These are phyloP conservation scores for Phytophthora pini DNA, from an alignment of 352 stramenopile species.

Conservation along the genomic window DNA sequence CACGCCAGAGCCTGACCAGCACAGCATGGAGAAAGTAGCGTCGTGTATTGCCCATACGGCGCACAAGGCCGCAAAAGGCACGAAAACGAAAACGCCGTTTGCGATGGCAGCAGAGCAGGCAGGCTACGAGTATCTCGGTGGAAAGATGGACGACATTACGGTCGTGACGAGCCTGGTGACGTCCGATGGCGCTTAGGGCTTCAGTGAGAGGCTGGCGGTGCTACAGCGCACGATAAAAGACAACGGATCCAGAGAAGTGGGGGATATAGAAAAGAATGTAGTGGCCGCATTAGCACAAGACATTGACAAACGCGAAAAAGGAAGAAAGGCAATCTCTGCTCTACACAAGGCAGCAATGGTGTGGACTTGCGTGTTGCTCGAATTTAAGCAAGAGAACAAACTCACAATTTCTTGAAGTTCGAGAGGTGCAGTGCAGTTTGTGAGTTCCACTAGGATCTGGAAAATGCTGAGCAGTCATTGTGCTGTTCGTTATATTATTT, in stretches of 20 bases:
- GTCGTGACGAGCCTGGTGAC: slow-evolving; percentile 84
- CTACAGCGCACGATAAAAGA: not conserved
- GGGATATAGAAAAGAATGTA: slow-evolving; percentile 24
- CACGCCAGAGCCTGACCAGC: slow-evolving; percentile 49
- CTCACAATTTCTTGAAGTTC: too few relatives aligned
- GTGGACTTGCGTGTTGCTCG: too few relatives aligned
- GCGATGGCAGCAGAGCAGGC: slow-evolving; percentile 69
- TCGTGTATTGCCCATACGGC: slow-evolving; percentile 83
- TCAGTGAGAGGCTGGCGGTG: not conserved
- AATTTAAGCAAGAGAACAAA: too few relatives aligned
- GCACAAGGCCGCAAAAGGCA: slow-evolving; percentile 78
- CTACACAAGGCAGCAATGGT: too few relatives aligned
- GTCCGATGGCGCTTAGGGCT: slow-evolving; percentile 11
- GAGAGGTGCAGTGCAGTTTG: too few relatives aligned
- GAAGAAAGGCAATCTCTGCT: not conserved
- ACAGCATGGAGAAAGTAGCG: slow-evolving; percentile 81
- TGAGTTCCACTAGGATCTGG: too few relatives aligned
- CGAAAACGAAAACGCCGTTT: slow-evolving; percentile 82
- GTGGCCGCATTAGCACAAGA: slow-evolving; percentile 11
- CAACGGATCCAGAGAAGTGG: slow-evolving; percentile 2
- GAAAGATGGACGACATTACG: slow-evolving; percentile 93
- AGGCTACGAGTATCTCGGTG: slow-evolving; percentile 82
- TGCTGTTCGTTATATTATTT: too few relatives aligned
- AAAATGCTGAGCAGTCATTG: too few relatives aligned
- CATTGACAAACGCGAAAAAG: not conserved